Percentiles rank a stretch among this genome's conserved stretches.
phyloP scores from a whole-genome alignment of 2,329 filamentous ascomycete genomes.

The Penicillium sp. region DNA sequence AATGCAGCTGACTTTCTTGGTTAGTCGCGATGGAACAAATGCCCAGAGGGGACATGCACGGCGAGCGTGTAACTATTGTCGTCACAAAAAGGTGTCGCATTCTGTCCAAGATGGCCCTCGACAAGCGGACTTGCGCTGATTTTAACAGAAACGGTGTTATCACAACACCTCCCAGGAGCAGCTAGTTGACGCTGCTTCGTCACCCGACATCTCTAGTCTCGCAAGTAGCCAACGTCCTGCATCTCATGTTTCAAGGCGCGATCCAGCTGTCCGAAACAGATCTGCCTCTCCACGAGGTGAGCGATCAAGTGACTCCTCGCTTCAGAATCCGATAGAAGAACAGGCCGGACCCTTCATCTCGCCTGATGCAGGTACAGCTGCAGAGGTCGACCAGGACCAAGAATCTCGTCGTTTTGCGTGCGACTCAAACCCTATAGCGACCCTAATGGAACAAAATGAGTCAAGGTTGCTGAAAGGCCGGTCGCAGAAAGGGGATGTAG shows the following conservation, averaged over 20 bases:
- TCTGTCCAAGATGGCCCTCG: neutral
- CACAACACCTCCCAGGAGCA: neutral
- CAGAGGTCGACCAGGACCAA: neutral
- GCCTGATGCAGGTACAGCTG: neutral
- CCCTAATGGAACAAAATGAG: slow-evolving; percentile 10
- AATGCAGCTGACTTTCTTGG: slow-evolving; percentile 6
- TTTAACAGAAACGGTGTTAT: slow-evolving; percentile 2
- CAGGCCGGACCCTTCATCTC: too few species aligned
- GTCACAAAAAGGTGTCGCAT: slow-evolving; percentile 5
- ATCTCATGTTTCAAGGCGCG: neutral
- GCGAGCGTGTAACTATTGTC: slow-evolving; percentile 1
- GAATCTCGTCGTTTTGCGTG: slow-evolving; percentile 16
- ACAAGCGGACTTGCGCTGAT: neutral
- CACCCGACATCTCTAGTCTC: neutral
- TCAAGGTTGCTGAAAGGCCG: slow-evolving; percentile 12
- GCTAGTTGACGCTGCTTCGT: neutral
- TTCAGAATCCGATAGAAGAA: neutral
- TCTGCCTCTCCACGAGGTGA: slow-evolving; percentile 1
- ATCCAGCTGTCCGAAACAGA: neutral
- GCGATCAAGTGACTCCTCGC: neutral
- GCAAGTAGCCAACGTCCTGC: neutral
- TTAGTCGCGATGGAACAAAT: neutral
- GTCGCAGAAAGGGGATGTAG: slow-evolving; percentile 12
- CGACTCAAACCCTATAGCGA: slow-evolving; percentile 19
- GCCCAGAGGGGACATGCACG: neutral